Evolutionary conservation across 75 land plant genomes (phyloP).

Genomic region (Sequoiadendron giganteum): DNA sequence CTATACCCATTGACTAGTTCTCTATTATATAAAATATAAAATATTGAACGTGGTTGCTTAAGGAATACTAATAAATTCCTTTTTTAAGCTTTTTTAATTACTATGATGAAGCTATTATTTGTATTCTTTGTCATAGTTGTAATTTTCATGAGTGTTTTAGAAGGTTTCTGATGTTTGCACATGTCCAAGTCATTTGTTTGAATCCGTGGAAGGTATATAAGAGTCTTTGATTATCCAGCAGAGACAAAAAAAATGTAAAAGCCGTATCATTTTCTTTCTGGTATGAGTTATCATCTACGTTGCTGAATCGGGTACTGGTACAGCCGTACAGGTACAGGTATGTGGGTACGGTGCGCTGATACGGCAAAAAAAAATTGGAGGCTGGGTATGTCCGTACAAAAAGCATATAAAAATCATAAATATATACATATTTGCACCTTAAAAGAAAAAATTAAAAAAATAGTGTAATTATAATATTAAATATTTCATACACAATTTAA

Average conservation of each 20-base stretch:
- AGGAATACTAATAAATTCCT: background rate
- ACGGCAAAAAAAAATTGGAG: too few relatives aligned
- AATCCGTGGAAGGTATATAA: background rate
- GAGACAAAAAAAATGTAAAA: background rate
- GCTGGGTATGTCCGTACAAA: too few relatives aligned
- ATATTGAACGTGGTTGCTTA: background rate
- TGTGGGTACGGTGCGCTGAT: too few relatives aligned
- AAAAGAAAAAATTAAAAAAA: too few relatives aligned
- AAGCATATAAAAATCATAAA: too few relatives aligned
- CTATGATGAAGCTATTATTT: background rate
- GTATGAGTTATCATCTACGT: too few relatives aligned
- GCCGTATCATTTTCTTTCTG: background rate
- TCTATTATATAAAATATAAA: background rate
- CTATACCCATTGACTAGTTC: background rate
- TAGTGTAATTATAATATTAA: too few relatives aligned
- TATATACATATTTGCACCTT: too few relatives aligned
- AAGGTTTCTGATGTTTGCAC: background rate
- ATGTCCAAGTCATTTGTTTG: background rate
- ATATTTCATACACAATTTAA: too few relatives aligned
- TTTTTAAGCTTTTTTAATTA: background rate
- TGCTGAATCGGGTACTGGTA: too few relatives aligned
- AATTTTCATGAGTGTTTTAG: background rate
- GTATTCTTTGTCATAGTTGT: background rate
- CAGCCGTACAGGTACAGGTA: too few relatives aligned
- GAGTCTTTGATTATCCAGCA: background rate